phyloP scores from a whole-genome alignment of 768 basidiomycete species.

The Termitomyces bulborhizus region DNA sequence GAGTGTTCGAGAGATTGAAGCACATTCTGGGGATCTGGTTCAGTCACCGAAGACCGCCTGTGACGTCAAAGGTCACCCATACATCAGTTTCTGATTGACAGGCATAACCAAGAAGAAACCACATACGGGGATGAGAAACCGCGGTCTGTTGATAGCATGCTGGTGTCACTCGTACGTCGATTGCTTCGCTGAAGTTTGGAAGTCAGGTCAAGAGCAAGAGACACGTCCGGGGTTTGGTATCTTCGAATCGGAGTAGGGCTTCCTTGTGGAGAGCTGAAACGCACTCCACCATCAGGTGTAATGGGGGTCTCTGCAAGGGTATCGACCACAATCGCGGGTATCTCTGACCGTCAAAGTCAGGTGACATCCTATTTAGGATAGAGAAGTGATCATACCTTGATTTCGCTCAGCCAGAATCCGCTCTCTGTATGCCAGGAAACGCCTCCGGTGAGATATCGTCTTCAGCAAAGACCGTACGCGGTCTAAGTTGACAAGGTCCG shows the following conservation, averaged over 20 bases:
- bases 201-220: constrained; percentile 36
- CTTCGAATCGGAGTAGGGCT: constrained; percentile 34
- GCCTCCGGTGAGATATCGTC: constrained; percentile 66
- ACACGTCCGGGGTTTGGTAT: constrained; percentile 38
- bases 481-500: constrained; percentile 81
- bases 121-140: constrained; percentile 40
- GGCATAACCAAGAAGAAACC: background rate
- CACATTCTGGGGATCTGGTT: constrained; percentile 42
- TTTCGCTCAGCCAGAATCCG: constrained; percentile 30
- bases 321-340: constrained; percentile 70
- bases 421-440: constrained; percentile 52
- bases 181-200: constrained; percentile 49
- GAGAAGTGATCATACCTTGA: constrained; percentile 27
- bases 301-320: constrained; percentile 45
- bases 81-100: constrained; percentile 4
- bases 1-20: constrained; percentile 57
- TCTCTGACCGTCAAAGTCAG: constrained; percentile 32
- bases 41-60: constrained; percentile 35
- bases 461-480: constrained; percentile 75
- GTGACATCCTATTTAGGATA: background rate
- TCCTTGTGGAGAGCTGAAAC: constrained; percentile 19
- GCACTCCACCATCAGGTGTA: constrained; percentile 22
- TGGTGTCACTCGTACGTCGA: constrained; percentile 52
- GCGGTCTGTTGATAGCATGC: constrained; percentile 51
- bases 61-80: background rate